These are phyloP conservation scores for Dissophora ornata DNA, from an alignment of 192 early-diverging fungal species.

Conservation along the genomic window DNA sequence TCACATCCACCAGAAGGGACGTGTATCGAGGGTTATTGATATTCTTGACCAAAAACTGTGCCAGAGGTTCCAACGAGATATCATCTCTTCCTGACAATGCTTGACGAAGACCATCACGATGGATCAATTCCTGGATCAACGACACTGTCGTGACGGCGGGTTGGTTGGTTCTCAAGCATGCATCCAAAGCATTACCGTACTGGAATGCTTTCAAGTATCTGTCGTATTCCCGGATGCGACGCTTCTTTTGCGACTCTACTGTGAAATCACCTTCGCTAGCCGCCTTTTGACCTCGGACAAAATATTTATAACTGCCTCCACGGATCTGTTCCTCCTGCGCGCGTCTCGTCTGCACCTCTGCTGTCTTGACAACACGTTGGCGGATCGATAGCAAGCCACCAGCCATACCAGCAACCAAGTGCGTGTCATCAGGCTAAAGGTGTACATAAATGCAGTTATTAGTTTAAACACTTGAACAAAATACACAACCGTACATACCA, in stretches of 20 bases:
- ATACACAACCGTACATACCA: too few relatives aligned
- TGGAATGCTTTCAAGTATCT: slow-evolving; percentile 85
- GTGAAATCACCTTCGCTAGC: slow-evolving; percentile 73
- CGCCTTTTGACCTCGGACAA: slow-evolving; percentile 68
- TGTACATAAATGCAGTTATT: neutral
- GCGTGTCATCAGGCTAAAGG: slow-evolving; percentile 81
- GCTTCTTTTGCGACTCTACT: slow-evolving; percentile 74
- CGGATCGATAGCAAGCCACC: slow-evolving; percentile 89
- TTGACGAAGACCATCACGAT: slow-evolving; percentile 80
- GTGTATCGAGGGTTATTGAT: slow-evolving; percentile 87
- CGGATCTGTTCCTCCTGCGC: slow-evolving; percentile 59
- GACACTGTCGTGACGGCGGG: slow-evolving; percentile 73
- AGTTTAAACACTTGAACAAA: too few relatives aligned
- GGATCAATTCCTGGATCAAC: slow-evolving; percentile 90
- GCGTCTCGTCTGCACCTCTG: slow-evolving; percentile 66
- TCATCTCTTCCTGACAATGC: slow-evolving; percentile 93
- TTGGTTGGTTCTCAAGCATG: slow-evolving; percentile 74
- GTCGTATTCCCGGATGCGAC: slow-evolving; percentile 83
- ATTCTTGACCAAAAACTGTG: slow-evolving; percentile 83
- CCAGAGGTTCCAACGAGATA: slow-evolving; percentile 82
- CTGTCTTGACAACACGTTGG: slow-evolving; percentile 81
- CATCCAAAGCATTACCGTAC: slow-evolving; percentile 91
- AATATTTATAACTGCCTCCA: slow-evolving; percentile 78
- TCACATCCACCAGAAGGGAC: slow-evolving; percentile 79
- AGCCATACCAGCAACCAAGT: slow-evolving; percentile 93